Evolutionary conservation across 2,329 filamentous ascomycete genomes (phyloP).

Genomic region (Claviceps africana): DNA sequence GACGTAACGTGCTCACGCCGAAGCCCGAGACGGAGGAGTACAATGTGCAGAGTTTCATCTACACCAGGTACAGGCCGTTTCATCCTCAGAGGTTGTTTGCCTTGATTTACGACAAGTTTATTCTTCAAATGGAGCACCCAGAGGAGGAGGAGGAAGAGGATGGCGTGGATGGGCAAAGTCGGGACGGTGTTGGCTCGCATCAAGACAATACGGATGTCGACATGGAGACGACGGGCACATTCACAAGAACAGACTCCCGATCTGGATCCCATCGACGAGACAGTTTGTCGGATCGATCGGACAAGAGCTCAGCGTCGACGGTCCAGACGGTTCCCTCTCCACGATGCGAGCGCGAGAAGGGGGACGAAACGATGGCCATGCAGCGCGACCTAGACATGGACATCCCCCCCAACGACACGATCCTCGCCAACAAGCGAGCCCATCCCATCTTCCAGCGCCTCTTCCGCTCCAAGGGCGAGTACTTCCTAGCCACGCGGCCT

Average conservation of each 20-base stretch:
- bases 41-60: slow-evolving; percentile 58
- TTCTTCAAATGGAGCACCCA: slow-evolving; percentile 31
- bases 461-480: slow-evolving; percentile 49
- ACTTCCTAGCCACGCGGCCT: slow-evolving; percentile 45
- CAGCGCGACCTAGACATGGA: slow-evolving; percentile 7
- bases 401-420: slow-evolving; percentile 25
- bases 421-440: slow-evolving; percentile 41
- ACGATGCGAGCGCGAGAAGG: not conserved
- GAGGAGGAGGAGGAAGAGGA: slow-evolving; percentile 23
- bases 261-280: slow-evolving; percentile 1
- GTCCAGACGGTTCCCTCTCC: slow-evolving; percentile 13
- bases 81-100: slow-evolving; percentile 32
- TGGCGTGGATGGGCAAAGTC: slow-evolving; percentile 10
- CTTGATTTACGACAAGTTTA: slow-evolving; percentile 34
- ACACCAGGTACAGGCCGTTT: slow-evolving; percentile 43
- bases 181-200: not conserved
- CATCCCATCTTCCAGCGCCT: slow-evolving; percentile 38
- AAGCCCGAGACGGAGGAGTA: slow-evolving; percentile 63
- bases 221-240: slow-evolving; percentile 8
- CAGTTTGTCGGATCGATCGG: slow-evolving; percentile 9
- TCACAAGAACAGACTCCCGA: not conserved
- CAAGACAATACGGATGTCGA: slow-evolving; percentile 9
- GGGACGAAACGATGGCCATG: not conserved
- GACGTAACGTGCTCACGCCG: slow-evolving; percentile 40
- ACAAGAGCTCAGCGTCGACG: slow-evolving; percentile 12